Conservation (phyloP, 768 basidiomycete genomes). For the Russula virescens region DNA sequence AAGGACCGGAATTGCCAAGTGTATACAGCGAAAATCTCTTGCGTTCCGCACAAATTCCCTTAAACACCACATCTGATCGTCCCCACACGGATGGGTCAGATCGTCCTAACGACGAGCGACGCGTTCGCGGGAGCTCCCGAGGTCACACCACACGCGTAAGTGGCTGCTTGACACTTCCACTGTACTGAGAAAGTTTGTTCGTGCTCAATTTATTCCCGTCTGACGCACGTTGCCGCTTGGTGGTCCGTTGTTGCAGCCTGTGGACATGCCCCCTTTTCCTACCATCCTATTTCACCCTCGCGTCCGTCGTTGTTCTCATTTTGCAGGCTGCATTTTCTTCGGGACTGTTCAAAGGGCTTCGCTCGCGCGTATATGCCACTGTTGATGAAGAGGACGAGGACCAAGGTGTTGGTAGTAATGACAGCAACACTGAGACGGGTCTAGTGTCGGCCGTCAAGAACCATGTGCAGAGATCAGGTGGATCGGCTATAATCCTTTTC, state of each 20-base stretch:
- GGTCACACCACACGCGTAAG: not conserved
- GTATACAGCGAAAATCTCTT: too few relatives aligned
- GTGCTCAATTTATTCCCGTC: too few relatives aligned
- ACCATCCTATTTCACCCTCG: conserved; percentile 12
- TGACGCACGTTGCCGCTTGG: too few relatives aligned
- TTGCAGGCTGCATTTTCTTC: not conserved
- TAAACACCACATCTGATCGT: too few relatives aligned
- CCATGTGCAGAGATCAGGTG: conserved; percentile 43
- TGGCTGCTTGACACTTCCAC: not conserved
- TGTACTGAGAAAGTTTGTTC: too few relatives aligned
- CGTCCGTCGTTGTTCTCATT: conserved; percentile 11
- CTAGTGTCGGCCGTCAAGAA: conserved; percentile 19
- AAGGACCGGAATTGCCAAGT: too few relatives aligned
- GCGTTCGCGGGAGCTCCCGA: not conserved
- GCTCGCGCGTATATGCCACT: not conserved
- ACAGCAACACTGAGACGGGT: not conserved
- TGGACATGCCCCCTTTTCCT: conserved; percentile 18
- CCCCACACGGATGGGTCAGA: conserved; percentile 3
- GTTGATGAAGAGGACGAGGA: not conserved
- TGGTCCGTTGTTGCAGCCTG: too few relatives aligned
- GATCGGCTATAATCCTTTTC: conserved; percentile 42
- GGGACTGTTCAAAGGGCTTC: not conserved
- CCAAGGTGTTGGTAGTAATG: not conserved
- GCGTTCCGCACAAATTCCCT: too few relatives aligned
- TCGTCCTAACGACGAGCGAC: not conserved